Conservation (phyloP, 305 asterid species). For the Andrographis paniculata region DNA sequence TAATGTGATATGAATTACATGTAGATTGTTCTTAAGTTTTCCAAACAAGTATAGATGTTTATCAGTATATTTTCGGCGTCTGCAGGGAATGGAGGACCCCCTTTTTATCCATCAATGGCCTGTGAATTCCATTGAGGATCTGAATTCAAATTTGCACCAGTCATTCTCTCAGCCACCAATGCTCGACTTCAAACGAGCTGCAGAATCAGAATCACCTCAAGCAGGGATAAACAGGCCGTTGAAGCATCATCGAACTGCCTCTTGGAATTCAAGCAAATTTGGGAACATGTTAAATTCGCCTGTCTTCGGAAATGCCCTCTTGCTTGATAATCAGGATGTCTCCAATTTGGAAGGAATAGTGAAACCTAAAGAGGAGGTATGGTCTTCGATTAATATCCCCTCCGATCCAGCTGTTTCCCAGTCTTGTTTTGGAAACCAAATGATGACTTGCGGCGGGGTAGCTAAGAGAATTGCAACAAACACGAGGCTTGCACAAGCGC, state of each 20-base stretch:
- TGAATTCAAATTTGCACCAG: slow-evolving; percentile 19
- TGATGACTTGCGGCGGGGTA: slow-evolving; percentile 39
- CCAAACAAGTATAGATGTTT: neutral
- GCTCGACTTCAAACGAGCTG: slow-evolving; percentile 29
- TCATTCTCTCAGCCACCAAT: slow-evolving; percentile 19
- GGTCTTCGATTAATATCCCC: slow-evolving; percentile 23
- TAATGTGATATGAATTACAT: too few species aligned
- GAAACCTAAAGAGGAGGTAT: slow-evolving; percentile 40
- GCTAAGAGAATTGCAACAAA: slow-evolving; percentile 28
- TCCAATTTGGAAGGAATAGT: slow-evolving; percentile 15
- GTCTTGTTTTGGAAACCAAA: slow-evolving; percentile 17
- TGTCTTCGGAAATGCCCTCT: slow-evolving; percentile 10
- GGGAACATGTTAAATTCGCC: slow-evolving; percentile 11
- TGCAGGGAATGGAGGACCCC: slow-evolving; percentile 42
- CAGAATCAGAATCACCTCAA: slow-evolving; percentile 5
- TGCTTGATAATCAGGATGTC: slow-evolving; percentile 5
- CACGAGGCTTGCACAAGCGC: slow-evolving; percentile 37
- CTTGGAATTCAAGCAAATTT: slow-evolving; percentile 24
- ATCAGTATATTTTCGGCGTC: neutral
- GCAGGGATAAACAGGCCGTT: slow-evolving; percentile 18
- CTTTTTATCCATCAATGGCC: slow-evolving; percentile 37
- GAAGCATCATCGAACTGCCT: slow-evolving; percentile 26
- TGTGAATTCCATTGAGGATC: slow-evolving; percentile 26
- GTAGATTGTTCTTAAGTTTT: too few species aligned
- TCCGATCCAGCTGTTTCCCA: slow-evolving; percentile 22